Evolutionary conservation across 2,329 filamentous ascomycete genomes (phyloP).

Genomic region (Mycosphaerella arachidis): DNA sequence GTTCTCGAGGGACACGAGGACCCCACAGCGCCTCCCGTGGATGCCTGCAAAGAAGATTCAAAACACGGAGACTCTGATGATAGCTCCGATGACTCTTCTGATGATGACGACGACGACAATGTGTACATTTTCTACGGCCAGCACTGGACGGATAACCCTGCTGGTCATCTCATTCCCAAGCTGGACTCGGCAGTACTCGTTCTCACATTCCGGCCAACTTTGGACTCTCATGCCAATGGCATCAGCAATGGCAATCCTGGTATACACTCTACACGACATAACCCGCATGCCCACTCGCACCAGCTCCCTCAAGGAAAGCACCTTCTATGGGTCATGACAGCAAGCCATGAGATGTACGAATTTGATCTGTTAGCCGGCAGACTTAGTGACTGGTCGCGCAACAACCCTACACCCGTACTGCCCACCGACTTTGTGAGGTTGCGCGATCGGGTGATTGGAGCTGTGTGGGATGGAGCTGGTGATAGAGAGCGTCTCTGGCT

Average conservation of each 20-base stretch:
- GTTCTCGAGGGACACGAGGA: constrained; percentile 59
- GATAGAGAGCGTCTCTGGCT: constrained; percentile 69
- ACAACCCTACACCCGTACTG: constrained; percentile 71
- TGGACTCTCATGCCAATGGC: constrained; percentile 5
- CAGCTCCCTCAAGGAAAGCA: constrained; percentile 51
- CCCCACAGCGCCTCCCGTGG: constrained; percentile 40
- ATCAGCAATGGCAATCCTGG: constrained; percentile 45
- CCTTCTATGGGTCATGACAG: constrained; percentile 57
- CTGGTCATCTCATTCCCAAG: constrained; percentile 43
- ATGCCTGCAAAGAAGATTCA: constrained; percentile 27
- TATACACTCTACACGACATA: constrained; percentile 48
- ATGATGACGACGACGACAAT: constrained; percentile 47
- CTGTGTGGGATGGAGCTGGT: constrained; percentile 67
- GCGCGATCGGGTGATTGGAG: constrained; percentile 76
- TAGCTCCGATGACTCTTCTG: constrained; percentile 23
- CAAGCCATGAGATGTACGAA: constrained; percentile 65
- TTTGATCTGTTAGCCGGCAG: constrained; percentile 74
- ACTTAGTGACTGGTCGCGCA: constrained; percentile 78
- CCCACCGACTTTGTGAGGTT: constrained; percentile 70
- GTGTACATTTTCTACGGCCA: constrained; percentile 54
- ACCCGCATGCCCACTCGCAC: constrained; percentile 53
- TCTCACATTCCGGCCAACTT: constrained; percentile 43
- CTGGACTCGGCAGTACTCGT: constrained; percentile 44
- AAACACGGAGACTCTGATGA: constrained; percentile 26
- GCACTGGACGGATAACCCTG: constrained; percentile 72